Conservation (phyloP, 179 eudicot genomes). For the Nepenthes alata region DNA sequence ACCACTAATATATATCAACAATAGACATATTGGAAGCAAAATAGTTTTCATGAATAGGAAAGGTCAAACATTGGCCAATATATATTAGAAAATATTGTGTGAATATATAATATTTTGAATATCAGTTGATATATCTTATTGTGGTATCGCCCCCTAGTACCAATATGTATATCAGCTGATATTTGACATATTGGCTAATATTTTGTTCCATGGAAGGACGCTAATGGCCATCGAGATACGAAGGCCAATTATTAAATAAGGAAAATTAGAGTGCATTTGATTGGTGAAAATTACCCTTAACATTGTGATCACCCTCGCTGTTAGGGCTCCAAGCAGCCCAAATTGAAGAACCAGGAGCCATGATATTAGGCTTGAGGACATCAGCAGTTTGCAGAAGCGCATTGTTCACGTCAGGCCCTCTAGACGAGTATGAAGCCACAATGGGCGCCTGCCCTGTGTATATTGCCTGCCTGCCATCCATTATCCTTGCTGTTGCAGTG, state of each 20-base stretch:
- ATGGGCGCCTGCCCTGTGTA: constrained; percentile 45
- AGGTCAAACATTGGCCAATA: background rate
- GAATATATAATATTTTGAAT: background rate
- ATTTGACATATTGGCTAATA: too few relatives aligned
- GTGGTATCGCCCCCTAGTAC: too few relatives aligned
- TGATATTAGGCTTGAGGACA: constrained; percentile 64
- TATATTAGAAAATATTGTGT: too few relatives aligned
- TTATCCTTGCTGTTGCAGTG: constrained; percentile 44
- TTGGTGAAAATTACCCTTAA: constrained; percentile 22
- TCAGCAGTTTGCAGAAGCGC: constrained; percentile 56
- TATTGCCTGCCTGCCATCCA: constrained; percentile 47
- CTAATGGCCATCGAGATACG: too few relatives aligned
- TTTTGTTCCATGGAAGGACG: too few relatives aligned
- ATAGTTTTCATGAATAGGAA: background rate
- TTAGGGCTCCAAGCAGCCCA: constrained; percentile 79
- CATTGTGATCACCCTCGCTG: constrained; percentile 43
- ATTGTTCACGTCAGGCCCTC: constrained; percentile 73
- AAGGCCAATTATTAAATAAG: too few relatives aligned
- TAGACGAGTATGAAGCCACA: constrained; percentile 64
- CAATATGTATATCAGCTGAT: too few relatives aligned
- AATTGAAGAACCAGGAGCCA: constrained; percentile 73
- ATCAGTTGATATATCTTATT: background rate
- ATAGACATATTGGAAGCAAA: too few relatives aligned
- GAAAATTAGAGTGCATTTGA: too few relatives aligned
- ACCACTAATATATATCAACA: too few relatives aligned